A percentile compares a stretch with the other conserved stretches of the same genome.
phyloP scores from a whole-genome alignment of 768 basidiomycete genomes.

The Psilocybe azurescens region DNA sequence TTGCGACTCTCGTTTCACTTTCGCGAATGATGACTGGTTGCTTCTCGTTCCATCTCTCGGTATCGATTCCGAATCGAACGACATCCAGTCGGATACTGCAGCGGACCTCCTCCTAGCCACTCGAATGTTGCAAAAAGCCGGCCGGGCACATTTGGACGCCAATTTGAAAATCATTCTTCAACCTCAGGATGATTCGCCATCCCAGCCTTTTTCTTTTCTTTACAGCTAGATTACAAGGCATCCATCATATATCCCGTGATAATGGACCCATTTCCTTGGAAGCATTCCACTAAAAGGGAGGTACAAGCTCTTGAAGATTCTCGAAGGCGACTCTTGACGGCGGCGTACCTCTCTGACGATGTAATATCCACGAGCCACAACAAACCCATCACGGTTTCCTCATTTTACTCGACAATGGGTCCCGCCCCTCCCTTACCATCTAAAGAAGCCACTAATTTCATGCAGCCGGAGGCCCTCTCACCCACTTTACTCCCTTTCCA shows the following conservation, averaged over 20 bases:
- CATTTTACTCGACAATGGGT: conserved; percentile 71
- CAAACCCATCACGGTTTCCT: conserved; percentile 60
- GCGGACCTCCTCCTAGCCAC: conserved; percentile 56
- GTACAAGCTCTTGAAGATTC: conserved; percentile 50
- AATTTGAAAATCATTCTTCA: conserved; percentile 44
- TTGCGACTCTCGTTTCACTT: neutral
- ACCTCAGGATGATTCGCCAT: conserved; percentile 24
- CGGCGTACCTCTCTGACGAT: conserved; percentile 43
- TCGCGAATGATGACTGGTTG: neutral
- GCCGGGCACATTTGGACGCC: conserved; percentile 43
- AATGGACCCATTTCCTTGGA: conserved; percentile 37
- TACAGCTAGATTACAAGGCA: conserved; percentile 50
- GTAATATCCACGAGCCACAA: conserved; percentile 28
- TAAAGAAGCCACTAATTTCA: conserved; percentile 40
- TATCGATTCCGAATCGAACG: conserved; percentile 41
- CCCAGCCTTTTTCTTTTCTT: conserved; percentile 44
- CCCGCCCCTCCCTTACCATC: conserved; percentile 64
- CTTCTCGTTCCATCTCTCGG: conserved; percentile 47
- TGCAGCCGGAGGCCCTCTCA: conserved; percentile 70
- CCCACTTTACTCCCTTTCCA: conserved; percentile 87
- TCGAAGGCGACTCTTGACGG: conserved; percentile 59
- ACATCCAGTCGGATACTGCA: conserved; percentile 34
- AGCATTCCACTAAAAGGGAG: conserved; percentile 29
- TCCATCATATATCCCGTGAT: conserved; percentile 44
- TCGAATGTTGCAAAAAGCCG: conserved; percentile 37